These are phyloP conservation scores for Coemansia sp. DNA, from an alignment of 192 early-diverging fungal species.

Conservation along the genomic window DNA sequence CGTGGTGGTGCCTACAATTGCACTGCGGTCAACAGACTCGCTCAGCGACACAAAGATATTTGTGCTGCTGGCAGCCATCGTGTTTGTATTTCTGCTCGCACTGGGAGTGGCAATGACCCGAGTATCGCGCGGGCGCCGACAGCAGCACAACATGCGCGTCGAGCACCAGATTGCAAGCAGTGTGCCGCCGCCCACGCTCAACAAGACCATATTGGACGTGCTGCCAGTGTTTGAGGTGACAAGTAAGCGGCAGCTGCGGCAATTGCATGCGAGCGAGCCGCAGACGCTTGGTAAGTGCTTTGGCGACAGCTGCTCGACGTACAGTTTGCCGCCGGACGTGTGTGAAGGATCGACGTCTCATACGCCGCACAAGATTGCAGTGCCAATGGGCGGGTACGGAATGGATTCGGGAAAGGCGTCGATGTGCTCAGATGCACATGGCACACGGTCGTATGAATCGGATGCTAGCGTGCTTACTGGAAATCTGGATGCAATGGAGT, in stretches of 20 bases:
- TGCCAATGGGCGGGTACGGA: slow-evolving; percentile 16
- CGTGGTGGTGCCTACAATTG: background rate
- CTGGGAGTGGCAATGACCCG: slow-evolving; percentile 54
- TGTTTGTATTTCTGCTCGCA: slow-evolving; percentile 53
- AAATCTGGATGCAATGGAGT: slow-evolving; percentile 11
- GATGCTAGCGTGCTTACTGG: slow-evolving; percentile 4
- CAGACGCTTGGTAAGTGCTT: slow-evolving; percentile 27
- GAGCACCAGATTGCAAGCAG: slow-evolving; percentile 28
- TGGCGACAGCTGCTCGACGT: slow-evolving; percentile 1
- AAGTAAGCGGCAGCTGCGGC: slow-evolving; percentile 37
- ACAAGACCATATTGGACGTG: slow-evolving; percentile 51
- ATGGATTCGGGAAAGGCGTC: slow-evolving; percentile 32
- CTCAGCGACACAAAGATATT: slow-evolving; percentile 57
- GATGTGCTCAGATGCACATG: slow-evolving; percentile 1
- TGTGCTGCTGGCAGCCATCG: slow-evolving; percentile 48
- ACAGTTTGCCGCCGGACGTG: background rate
- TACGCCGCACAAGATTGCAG: background rate
- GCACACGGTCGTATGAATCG: slow-evolving; percentile 5
- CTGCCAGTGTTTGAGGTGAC: slow-evolving; percentile 54
- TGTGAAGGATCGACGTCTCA: slow-evolving; percentile 17
- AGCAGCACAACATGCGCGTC: slow-evolving; percentile 22
- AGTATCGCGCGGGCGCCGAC: slow-evolving; percentile 42
- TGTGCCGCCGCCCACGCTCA: slow-evolving; percentile 39
- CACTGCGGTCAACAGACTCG: slow-evolving; percentile 29
- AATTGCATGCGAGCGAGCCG: slow-evolving; percentile 23